These are phyloP conservation scores for Aplosporella prunicola DNA, from an alignment of 2,329 filamentous ascomycete genomes.

Conservation along the genomic window DNA sequence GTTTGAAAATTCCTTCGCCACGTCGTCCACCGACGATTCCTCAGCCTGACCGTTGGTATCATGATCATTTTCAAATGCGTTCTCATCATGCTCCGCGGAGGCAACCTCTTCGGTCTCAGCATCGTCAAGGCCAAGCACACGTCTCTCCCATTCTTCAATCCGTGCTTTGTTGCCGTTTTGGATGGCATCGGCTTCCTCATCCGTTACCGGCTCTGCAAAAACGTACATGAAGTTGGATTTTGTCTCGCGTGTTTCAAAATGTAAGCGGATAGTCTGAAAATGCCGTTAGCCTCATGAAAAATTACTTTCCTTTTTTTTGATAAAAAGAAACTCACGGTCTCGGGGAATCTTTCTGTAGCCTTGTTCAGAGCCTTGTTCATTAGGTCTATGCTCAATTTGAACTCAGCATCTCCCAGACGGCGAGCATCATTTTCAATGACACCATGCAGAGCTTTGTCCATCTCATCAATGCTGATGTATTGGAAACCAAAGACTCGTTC, in stretches of 20 bases:
- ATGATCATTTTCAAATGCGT: too few relatives aligned
- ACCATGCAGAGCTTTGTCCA: conserved; percentile 84
- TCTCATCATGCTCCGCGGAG: neutral
- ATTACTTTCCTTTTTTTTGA: too few relatives aligned
- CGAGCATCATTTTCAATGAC: conserved; percentile 38
- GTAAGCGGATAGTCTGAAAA: conserved; percentile 58
- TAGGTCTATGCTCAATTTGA: conserved; percentile 68
- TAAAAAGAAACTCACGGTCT: conserved; percentile 34
- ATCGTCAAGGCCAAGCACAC: conserved; percentile 41
- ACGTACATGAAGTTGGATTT: conserved; percentile 69
- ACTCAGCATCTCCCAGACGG: conserved; percentile 69
- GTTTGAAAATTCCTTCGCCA: too few relatives aligned
- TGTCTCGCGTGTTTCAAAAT: conserved; percentile 64
- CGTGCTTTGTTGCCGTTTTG: conserved; percentile 57
- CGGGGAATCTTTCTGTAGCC: conserved; percentile 65
- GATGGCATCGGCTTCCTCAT: conserved; percentile 62
- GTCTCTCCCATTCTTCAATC: conserved; percentile 59
- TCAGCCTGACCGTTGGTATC: too few relatives aligned
- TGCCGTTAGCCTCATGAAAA: conserved; percentile 15
- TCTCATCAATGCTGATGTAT: conserved; percentile 76
- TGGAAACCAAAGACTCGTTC: conserved; percentile 96
- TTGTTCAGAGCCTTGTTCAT: conserved; percentile 71
- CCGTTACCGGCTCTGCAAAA: conserved; percentile 74
- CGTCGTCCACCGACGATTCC: too few relatives aligned
- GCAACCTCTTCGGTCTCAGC: conserved; percentile 19